Base-by-base conservation (phyloP, 2,329 filamentous ascomycete genomes). In the Chaetomium olivaceum region DNA sequence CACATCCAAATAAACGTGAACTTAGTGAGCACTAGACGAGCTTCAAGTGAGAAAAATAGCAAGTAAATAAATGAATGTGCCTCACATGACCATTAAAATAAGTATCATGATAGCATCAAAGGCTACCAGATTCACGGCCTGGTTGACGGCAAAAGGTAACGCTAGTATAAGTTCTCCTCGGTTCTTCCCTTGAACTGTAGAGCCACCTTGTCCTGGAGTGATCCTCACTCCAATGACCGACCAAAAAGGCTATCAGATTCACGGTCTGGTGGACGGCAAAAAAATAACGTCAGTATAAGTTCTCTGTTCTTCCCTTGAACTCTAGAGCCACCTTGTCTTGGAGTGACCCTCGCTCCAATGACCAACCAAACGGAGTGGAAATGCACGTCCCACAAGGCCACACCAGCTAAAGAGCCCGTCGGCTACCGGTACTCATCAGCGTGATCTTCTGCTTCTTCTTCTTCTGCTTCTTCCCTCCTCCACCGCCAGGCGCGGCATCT, bases 391-490 rank as follows among this genome's bases (percentile, higher is more conserved):
- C n/a, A 4, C n/a, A 27, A 23, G 23, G 23, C 11, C 11, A 31
- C 7, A 23, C 33, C 7, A 5, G 2, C n/a, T 63, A 67, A 12
- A 67, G 36, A 27, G 82, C 82, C 69, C 83, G 77, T 52, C 81
- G 79, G n/a, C 85, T 81, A 55, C 85, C 84, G 1, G 88, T 90
- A 71, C 87, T 90, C 88, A 90, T 90, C 68, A 90, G 75, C 16
- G 87, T 90, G 67, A 90, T 90, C 79, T 90, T 90, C 76, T 89
- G 88, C 71, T 87, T 87, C 79, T 90, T 89, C 78, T 89, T 89
- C 79, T 88, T 89, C 78, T 89, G 89, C 79, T 88, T 89, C 77
- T 85, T 89, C 12, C 77, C 79, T 1, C 77, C 73, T 7, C 71
- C 61, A 8, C 57, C 66, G 8, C 57, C 66, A 19, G 64, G 62